Evolutionary conservation across 805 yeast species (phyloP).

Genomic region (Clavispora asparagi): DNA sequence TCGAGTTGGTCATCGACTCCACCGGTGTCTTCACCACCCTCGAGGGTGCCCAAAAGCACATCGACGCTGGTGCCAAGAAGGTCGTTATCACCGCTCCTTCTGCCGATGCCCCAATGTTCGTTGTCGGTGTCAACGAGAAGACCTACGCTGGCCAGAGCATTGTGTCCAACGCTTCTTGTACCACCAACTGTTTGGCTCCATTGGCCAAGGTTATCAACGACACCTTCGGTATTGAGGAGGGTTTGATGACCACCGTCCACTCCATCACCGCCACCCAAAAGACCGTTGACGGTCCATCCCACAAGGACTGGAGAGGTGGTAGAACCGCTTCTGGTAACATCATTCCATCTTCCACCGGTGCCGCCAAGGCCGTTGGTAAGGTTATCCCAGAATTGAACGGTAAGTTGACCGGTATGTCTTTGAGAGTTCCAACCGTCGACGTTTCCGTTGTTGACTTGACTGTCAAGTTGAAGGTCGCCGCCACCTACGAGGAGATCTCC

Average conservation of each 20-base stretch:
- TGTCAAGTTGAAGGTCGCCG: slow-evolving; percentile 25
- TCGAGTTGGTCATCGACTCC: slow-evolving; percentile 29
- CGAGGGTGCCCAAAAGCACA: slow-evolving; percentile 33
- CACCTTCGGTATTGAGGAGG: slow-evolving; percentile 31
- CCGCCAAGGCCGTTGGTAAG: slow-evolving; percentile 35
- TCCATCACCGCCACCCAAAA: slow-evolving; percentile 35
- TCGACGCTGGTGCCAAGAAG: slow-evolving; percentile 34
- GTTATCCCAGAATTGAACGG: slow-evolving; percentile 34
- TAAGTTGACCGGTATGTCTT: slow-evolving; percentile 32
- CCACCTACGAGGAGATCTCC: slow-evolving; percentile 30
- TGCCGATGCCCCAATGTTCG: slow-evolving; percentile 33
- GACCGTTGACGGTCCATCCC: slow-evolving; percentile 35
- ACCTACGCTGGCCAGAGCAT: slow-evolving; percentile 29
- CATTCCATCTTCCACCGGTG: slow-evolving; percentile 34
- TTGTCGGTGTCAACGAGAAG: slow-evolving; percentile 31
- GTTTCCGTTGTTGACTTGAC: slow-evolving; percentile 34
- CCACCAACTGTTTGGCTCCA: slow-evolving; percentile 35
- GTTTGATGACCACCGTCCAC: slow-evolving; percentile 35
- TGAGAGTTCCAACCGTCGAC: slow-evolving; percentile 33
- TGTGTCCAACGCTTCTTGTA: slow-evolving; percentile 33
- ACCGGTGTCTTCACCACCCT: slow-evolving; percentile 32
- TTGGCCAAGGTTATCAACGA: slow-evolving; percentile 34
- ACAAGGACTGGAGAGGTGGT: slow-evolving; percentile 37
- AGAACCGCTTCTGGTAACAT: slow-evolving; percentile 34
- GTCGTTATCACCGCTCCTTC: slow-evolving; percentile 32